phyloP scores from a whole-genome alignment of 768 basidiomycete species.

The Artomyces pyxidatus region DNA sequence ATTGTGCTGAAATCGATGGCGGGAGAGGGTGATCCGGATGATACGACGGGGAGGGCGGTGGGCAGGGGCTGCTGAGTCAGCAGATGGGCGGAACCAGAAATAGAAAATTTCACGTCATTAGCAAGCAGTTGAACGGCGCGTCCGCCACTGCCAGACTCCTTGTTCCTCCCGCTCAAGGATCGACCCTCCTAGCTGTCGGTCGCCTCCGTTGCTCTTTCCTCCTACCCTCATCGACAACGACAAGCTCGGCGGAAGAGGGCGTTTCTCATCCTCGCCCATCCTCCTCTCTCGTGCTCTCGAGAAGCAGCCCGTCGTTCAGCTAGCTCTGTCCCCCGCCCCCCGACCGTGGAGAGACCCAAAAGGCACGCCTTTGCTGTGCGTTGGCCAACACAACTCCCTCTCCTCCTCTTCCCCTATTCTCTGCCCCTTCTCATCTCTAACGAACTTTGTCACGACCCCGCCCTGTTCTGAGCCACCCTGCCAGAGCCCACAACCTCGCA shows the following conservation, averaged over 20 bases:
- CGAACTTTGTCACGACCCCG: constrained; percentile 70
- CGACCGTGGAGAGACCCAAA: constrained; percentile 33
- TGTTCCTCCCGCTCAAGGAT: constrained; percentile 26
- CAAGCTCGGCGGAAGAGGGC: constrained; percentile 30
- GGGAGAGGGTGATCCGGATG: constrained; percentile 1
- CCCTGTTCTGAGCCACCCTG: constrained; percentile 29
- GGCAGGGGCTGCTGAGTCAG: too few species aligned
- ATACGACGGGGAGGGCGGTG: background rate
- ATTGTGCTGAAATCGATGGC: too few species aligned
- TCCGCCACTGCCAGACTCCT: too few species aligned
- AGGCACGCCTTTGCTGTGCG: constrained; percentile 94
- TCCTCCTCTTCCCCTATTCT: constrained; percentile 23
- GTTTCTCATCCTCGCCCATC: constrained; percentile 18
- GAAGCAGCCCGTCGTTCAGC: constrained; percentile 13
- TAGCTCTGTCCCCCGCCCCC: constrained; percentile 18
- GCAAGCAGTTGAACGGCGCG: too few species aligned
- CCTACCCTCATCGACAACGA: constrained; percentile 33
- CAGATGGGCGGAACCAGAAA: too few species aligned
- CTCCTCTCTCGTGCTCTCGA: constrained; percentile 18
- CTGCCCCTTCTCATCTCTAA: constrained; percentile 34
- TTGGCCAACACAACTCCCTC: constrained; percentile 46
- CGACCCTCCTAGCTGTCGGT: constrained; percentile 29
- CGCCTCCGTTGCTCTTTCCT: constrained; percentile 29
- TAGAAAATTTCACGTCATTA: too few species aligned
- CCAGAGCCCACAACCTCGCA: constrained; percentile 30